Evolutionary conservation across 2,329 filamentous ascomycete species (phyloP).

Genomic region (Penicillium frequentans): DNA sequence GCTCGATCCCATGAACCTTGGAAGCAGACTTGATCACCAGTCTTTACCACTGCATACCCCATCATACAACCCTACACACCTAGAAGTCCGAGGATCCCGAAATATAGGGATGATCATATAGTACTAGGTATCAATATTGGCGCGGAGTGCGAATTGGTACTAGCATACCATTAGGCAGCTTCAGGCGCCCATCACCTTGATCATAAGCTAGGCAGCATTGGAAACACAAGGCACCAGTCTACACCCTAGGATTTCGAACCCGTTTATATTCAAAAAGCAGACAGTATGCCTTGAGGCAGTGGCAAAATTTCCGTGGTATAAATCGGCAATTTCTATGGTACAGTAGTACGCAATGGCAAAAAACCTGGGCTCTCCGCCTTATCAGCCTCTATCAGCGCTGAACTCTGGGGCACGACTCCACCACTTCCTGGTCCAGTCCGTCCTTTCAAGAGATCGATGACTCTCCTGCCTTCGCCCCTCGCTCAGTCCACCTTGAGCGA

Average conservation of each 20-base stretch:
- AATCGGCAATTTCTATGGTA: not conserved
- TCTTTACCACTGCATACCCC: no score
- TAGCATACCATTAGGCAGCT: not conserved
- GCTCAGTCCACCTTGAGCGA: constrained; percentile 41
- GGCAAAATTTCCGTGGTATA: not conserved
- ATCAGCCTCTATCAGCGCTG: constrained; percentile 16
- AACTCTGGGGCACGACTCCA: constrained; percentile 17
- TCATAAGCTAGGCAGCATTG: not conserved
- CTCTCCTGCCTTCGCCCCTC: constrained; percentile 37
- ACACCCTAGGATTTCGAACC: not conserved
- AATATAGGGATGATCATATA: no score
- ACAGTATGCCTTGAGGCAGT: not conserved
- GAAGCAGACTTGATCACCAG: no score
- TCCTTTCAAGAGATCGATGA: constrained; percentile 35
- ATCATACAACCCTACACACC: no score
- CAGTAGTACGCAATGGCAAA: constrained; percentile 17
- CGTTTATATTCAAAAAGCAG: not conserved
- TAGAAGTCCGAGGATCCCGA: no score
- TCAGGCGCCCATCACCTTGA: not conserved
- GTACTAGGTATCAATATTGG: not conserved
- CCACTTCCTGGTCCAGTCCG: constrained; percentile 7
- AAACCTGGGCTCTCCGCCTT: constrained; percentile 28
- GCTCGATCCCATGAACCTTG: no score
- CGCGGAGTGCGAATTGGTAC: not conserved
- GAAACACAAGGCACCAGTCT: not conserved